Evolutionary conservation across 345 rosid genomes (phyloP).

Genomic region (Laguncularia racemosa): DNA sequence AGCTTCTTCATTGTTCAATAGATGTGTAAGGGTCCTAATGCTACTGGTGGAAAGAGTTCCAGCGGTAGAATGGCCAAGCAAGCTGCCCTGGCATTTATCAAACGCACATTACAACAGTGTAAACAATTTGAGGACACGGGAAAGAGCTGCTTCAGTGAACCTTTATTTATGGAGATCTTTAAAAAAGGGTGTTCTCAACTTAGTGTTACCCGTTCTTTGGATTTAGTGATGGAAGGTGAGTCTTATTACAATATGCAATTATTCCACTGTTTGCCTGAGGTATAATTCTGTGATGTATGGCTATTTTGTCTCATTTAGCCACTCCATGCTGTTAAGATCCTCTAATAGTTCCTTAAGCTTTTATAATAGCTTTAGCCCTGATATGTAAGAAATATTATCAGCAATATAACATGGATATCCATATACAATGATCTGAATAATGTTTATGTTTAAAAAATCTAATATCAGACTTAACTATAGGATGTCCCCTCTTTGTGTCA

Average conservation of each 20-base stretch:
- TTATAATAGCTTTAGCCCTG: no score
- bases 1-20: conserved; percentile 17
- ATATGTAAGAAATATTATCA: no score
- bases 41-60: conserved; percentile 69
- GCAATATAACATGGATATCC: no score
- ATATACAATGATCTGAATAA: no score
- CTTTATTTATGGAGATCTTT: conserved; percentile 55
- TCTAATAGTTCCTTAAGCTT: no score
- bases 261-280: conserved; percentile 12
- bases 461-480: no score
- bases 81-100: conserved; percentile 73
- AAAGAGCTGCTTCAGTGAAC: conserved; percentile 80
- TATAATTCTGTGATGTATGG: no score
- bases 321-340: no score
- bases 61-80: conserved; percentile 76
- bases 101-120: conserved; percentile 59
- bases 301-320: no score
- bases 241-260: conserved; percentile 23
- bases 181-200: conserved; percentile 32
- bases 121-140: conserved; percentile 75
- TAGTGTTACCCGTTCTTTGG: conserved; percentile 25
- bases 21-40: conserved; percentile 59
- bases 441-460: no score
- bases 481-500: neutral
- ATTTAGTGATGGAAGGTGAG: conserved; percentile 42